A percentile compares a stretch with the other conserved stretches of the same genome.
phyloP scores from a whole-genome alignment of 225 moss, liverwort and hornwort genomes.

The Lunularia cruciata region DNA sequence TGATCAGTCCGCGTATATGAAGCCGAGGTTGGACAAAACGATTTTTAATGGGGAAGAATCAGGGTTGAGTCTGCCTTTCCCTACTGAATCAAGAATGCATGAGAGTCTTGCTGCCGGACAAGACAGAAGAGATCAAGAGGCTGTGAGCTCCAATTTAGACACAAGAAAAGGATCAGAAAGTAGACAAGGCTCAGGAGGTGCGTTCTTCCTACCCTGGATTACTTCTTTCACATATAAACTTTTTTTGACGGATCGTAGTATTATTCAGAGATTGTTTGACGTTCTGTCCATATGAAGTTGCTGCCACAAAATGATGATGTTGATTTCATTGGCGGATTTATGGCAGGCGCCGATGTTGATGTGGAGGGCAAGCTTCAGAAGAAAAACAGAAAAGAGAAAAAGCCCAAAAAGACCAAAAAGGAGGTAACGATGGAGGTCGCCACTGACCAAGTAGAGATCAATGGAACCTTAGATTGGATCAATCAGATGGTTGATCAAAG shows the following conservation, averaged over 20 bases:
- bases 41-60: background rate
- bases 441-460: background rate
- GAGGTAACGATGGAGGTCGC: constrained; percentile 8
- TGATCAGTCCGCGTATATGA: background rate
- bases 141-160: background rate
- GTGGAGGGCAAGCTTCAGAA: background rate
- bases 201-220: background rate
- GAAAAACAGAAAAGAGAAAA: constrained; percentile 15
- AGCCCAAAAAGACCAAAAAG: background rate
- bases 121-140: background rate
- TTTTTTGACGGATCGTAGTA: too few species aligned
- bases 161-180: background rate
- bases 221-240: too few species aligned
- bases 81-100: background rate
- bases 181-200: constrained; percentile 15
- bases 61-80: background rate
- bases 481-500: constrained; percentile 23
- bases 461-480: constrained; percentile 34
- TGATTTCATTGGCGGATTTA: background rate
- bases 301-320: background rate
- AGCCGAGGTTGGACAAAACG: background rate
- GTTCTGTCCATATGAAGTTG: too few species aligned
- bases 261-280: too few species aligned
- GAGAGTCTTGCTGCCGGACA: background rate
- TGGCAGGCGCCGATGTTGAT: background rate